These are phyloP conservation scores for Paraphoma sp. DNA, from an alignment of 2,329 filamentous ascomycete species.

Conservation along the genomic window DNA sequence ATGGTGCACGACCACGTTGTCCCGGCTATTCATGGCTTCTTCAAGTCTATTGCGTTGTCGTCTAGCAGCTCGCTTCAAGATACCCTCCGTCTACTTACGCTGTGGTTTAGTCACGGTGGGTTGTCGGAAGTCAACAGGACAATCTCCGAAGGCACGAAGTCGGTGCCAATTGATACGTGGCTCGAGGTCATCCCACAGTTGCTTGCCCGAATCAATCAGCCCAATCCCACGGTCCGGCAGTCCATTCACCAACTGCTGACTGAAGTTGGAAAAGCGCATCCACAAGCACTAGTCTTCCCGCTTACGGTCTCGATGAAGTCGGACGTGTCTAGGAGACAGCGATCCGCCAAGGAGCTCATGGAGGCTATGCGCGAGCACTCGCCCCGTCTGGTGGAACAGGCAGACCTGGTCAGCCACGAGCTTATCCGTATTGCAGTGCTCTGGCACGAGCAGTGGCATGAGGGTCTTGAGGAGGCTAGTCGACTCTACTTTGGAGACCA, in stretches of 20 bases:
- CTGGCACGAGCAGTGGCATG: slow-evolving; percentile 99
- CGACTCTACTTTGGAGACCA: slow-evolving; percentile 96
- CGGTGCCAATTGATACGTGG: slow-evolving; percentile 97
- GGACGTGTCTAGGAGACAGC: slow-evolving; percentile 80
- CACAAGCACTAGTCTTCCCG: slow-evolving; percentile 95
- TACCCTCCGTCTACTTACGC: slow-evolving; percentile 85
- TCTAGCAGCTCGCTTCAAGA: slow-evolving; percentile 94
- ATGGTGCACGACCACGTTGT: slow-evolving; percentile 88
- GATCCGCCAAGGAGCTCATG: slow-evolving; percentile 93
- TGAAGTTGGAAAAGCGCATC: slow-evolving; percentile 92
- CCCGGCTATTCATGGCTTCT: slow-evolving; percentile 93
- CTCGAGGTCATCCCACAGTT: slow-evolving; percentile 97
- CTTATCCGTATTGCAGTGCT: slow-evolving; percentile 95
- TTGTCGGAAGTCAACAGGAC: slow-evolving; percentile 85
- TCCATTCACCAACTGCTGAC: slow-evolving; percentile 91
- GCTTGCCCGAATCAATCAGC: slow-evolving; percentile 96
- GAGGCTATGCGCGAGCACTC: slow-evolving; percentile 97
- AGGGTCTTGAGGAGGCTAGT: slow-evolving; percentile 95
- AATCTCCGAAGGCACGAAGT: slow-evolving; percentile 87
- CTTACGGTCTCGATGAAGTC: slow-evolving; percentile 99
- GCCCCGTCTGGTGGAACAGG: slow-evolving; percentile 89
- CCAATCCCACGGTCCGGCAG: slow-evolving; percentile 84
- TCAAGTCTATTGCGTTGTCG: slow-evolving; percentile 93
- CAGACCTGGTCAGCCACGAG: slow-evolving; percentile 93
- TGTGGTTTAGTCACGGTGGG: slow-evolving; percentile 96